These are phyloP conservation scores for Suillus ampliporus DNA, from an alignment of 768 basidiomycete species.

Conservation along the genomic window DNA sequence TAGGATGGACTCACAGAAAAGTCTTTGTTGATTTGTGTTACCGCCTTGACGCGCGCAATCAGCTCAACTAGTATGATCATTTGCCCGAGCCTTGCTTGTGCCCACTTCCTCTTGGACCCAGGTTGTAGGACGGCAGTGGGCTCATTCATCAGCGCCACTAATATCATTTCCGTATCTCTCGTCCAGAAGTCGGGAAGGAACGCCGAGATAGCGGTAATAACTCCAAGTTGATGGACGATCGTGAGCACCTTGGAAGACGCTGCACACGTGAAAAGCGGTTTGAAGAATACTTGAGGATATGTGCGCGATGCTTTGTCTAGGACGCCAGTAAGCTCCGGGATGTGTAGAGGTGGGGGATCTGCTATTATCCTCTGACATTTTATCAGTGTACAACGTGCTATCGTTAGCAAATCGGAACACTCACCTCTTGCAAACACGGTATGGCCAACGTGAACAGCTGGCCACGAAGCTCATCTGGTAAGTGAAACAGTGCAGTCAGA, in stretches of 20 bases:
- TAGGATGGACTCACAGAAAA: conserved; percentile 37
- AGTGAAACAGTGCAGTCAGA: conserved; percentile 48
- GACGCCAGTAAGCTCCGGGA: conserved; percentile 51
- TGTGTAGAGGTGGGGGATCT: conserved; percentile 57
- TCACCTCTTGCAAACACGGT: conserved; percentile 57
- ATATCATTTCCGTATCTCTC: conserved; percentile 75
- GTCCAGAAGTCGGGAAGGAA: conserved; percentile 70
- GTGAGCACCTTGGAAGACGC: conserved; percentile 66
- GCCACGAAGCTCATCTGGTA: conserved; percentile 55
- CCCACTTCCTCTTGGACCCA: conserved; percentile 42
- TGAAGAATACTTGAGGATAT: conserved; percentile 72
- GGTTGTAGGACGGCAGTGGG: conserved; percentile 21
- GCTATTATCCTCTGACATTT: conserved; percentile 54
- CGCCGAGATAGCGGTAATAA: conserved; percentile 54
- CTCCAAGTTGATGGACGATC: conserved; percentile 62
- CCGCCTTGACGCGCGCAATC: conserved; percentile 53
- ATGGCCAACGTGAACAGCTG: conserved; percentile 46
- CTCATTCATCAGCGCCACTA: conserved; percentile 69
- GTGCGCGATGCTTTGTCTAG: conserved; percentile 54
- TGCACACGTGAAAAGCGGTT: conserved; percentile 72
- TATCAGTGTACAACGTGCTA: not conserved
- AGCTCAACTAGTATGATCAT: conserved; percentile 65
- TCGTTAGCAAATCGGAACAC: conserved; percentile 20
- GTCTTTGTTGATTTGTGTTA: conserved; percentile 49
- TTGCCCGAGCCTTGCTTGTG: conserved; percentile 64